Evolutionary conservation across 345 rosid genomes (phyloP), one percentile per base, ranked within the genome.

Genomic region (Camelina hispida): DNA sequence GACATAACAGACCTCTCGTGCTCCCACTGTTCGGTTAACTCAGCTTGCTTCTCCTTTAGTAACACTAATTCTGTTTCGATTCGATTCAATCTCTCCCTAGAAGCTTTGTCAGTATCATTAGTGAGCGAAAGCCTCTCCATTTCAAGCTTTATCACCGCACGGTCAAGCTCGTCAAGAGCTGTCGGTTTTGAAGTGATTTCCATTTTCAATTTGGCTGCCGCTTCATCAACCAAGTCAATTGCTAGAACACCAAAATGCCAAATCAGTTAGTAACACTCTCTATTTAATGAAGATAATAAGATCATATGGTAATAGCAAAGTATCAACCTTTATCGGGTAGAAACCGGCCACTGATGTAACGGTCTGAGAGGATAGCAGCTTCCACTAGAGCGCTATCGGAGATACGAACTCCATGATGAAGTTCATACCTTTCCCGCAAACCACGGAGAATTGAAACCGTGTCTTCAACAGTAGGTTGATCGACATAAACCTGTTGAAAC

Each of bases 161-260:
- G 93, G 76, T 96, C 87, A 63, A 96, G 92, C 84, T 93, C 99
- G 72, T 96, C 99, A 4, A 96, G 98, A 53, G 93, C 96, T 66
- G 96, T 96, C 51, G 99, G 99, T 78, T 96, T 96, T 22, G 99
- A 93, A 54, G 99, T 96, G 62, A 96, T 96, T 73, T 96, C 99
- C 99, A 96, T 96, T 80, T 96, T 96, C 81, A 96, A 71, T 79
- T 96, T 96, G 43, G 99, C 98, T 5, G 98, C 99, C 22, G 99
- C 99, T 86, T 96, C 99, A 79, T 96, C 99, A 60, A 96, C 99
- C 62, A 96, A 84, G 80, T 96, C 99, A 79, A 96, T 96, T 65
- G 99, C 99, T 96, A 71, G 88, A 55, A 51, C 51, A 84, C 74
- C 76, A 78, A 57, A 57, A 56, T 59, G 46, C 52, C 70, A 77